These are phyloP conservation scores for Dittrichia graveolens DNA, from an alignment of 129 eudicot species.

Conservation along the genomic window DNA sequence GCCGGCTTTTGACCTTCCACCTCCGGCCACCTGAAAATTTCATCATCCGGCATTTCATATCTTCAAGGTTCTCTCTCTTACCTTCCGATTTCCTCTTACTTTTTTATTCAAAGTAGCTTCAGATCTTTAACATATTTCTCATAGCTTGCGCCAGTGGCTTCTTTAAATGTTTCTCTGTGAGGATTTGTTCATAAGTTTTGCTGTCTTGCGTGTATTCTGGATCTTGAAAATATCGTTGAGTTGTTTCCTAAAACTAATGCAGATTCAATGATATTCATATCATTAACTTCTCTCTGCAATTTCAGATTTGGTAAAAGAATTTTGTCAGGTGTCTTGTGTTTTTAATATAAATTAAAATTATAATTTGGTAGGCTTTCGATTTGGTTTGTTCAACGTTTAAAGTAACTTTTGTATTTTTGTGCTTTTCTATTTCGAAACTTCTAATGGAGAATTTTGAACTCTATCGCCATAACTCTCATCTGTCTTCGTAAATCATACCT, in stretches of 20 bases:
- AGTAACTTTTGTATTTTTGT: constrained; percentile 29
- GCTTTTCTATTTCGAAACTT: constrained; percentile 4
- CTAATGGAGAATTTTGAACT: not conserved
- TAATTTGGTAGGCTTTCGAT: constrained; percentile 19
- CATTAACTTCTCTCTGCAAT: constrained; percentile 4
- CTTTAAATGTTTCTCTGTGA: not conserved
- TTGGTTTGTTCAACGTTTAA: constrained; percentile 17
- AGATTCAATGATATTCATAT: constrained; percentile 13
- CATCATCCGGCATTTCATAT: constrained; percentile 34
- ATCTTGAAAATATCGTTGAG: constrained; percentile 32
- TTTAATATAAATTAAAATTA: not conserved
- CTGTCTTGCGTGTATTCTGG: constrained; percentile 20
- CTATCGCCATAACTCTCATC: not conserved
- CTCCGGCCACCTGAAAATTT: constrained; percentile 27
- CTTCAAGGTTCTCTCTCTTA: constrained; percentile 38
- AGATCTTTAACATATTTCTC: constrained; percentile 47
- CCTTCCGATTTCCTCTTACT: not conserved
- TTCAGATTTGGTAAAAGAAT: constrained; percentile 20
- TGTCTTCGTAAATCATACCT: not conserved
- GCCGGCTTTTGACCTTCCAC: constrained; percentile 18
- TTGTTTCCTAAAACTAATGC: constrained; percentile 13
- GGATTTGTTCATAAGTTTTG: not conserved
- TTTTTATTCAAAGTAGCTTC: not conserved
- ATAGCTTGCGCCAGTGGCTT: constrained; percentile 16
- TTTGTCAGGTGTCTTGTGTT: not conserved